Evolutionary conservation across 2,329 filamentous ascomycete genomes (phyloP), one percentile per base, ranked within the genome.

Genomic region (Cladosporium velox): DNA sequence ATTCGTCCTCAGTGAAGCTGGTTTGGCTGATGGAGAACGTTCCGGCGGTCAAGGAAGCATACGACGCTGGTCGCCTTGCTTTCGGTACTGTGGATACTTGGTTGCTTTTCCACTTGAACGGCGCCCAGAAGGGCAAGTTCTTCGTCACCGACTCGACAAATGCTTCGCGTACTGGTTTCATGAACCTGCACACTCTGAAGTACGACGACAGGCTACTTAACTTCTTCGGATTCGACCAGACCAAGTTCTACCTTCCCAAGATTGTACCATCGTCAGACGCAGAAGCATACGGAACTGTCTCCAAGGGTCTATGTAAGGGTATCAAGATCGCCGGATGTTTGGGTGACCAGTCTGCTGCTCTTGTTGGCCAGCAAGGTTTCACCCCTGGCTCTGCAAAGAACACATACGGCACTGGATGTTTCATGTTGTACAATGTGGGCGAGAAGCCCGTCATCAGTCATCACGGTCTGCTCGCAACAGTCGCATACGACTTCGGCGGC

Each of bases 91-190:
- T 95, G 68, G 92, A 96, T 78, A 87, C 90, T 1, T 96, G 92
- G 92, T 82, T 96, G 67, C 85, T 96, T 61, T 96, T 91, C 80
- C 87, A 88, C 71, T 84, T 96, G 65, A 91, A 94, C 74, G 91
- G 90, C 65, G 88, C 90, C 55, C 83, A 84, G 35, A 83, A 87
- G 60, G 86, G 84, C 59, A 85, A 88, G 66, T 78, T 92, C 41
- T 88, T 90, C 74, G 91, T 96, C 68, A 95, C 92, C 0, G 92
- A 96, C 77, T 88, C 90, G 64, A 91, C 90, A 69, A 96, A 96
- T 76, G 92, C 92, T n/a, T 93, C 91, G 61, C 85, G 92, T 75
- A 96, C 92, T 69, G 95, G 96, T 91, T 94, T 96, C 78, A 92
- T 95, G 88, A 92, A 96, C 79, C 83, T 96, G 62, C 84, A 88